Percentiles rank a stretch among this genome's conserved stretches.
Evolutionary conservation across 2,329 filamentous ascomycete species (phyloP).

Genomic region (Ophiosphaerella narmari): DNA sequence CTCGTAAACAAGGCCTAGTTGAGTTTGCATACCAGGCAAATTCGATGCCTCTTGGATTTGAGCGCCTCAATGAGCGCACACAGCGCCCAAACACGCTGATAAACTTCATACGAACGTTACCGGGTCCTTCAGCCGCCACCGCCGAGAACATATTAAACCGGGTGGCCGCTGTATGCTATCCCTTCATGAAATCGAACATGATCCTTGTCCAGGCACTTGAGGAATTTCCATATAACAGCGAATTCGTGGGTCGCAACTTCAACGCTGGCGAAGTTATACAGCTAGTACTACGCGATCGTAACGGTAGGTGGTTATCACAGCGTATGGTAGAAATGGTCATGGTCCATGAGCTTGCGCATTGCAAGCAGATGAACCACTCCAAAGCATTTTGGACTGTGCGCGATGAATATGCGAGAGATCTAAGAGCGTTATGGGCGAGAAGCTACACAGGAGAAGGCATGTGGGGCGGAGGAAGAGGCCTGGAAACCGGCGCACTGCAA

Average conservation of each 20-base stretch:
- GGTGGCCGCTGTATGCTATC: conserved; percentile 71
- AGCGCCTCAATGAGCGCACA: conserved; percentile 75
- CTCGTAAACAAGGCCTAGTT: too few species aligned
- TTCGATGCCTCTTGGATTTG: conserved; percentile 75
- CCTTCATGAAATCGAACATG: conserved; percentile 57
- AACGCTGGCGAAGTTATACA: conserved; percentile 88
- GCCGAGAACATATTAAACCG: conserved; percentile 44
- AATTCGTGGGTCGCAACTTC: conserved; percentile 89
- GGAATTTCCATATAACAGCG: conserved; percentile 78
- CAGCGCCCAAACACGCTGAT: conserved; percentile 78
- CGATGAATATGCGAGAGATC: conserved; percentile 71
- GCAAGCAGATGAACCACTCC: conserved; percentile 90
- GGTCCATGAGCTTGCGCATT: conserved; percentile 90
- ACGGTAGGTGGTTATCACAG: conserved; percentile 75
- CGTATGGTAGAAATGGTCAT: conserved; percentile 90
- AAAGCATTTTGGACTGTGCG: conserved; percentile 79
- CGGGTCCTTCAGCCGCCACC: conserved; percentile 55
- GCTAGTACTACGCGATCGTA: conserved; percentile 73
- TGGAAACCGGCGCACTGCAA: conserved; percentile 54
- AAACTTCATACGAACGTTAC: conserved; percentile 81
- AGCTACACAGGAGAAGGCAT: conserved; percentile 80
- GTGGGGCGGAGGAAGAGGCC: conserved; percentile 73
- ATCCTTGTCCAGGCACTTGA: conserved; percentile 64
- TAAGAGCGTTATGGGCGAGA: conserved; percentile 71
- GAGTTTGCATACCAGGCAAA: too few species aligned